These are phyloP conservation scores for Manihot esculenta DNA, from an alignment of 441 rosid genomes.

Conservation along the genomic window DNA sequence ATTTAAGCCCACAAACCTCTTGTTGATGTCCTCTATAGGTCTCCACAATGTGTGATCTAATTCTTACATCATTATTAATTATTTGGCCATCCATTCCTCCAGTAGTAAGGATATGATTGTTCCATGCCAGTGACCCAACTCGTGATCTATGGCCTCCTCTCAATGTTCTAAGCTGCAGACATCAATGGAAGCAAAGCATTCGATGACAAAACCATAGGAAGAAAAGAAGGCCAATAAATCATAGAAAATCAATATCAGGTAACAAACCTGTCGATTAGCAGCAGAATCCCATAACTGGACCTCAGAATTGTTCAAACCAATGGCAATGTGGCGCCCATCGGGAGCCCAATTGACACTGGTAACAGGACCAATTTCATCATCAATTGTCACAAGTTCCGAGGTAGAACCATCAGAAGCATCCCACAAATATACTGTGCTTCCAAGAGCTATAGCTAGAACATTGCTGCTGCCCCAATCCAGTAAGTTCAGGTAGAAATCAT, in stretches of 20 bases:
- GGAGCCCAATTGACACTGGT: slow-evolving; percentile 81
- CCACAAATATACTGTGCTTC: slow-evolving; percentile 61
- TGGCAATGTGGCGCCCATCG: slow-evolving; percentile 70
- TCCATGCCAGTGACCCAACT: slow-evolving; percentile 58
- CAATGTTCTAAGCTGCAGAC: slow-evolving; percentile 32
- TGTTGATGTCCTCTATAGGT: slow-evolving; percentile 47
- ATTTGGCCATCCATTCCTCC: slow-evolving; percentile 44
- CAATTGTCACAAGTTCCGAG: slow-evolving; percentile 66
- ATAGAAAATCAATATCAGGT: not conserved
- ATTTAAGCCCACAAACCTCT: slow-evolving; percentile 61
- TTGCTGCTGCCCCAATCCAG: slow-evolving; percentile 75
- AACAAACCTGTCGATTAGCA: slow-evolving; percentile 42
- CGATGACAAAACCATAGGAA: not conserved
- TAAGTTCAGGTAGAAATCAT: slow-evolving; percentile 70
- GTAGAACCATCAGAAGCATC: slow-evolving; percentile 64
- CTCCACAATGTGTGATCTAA: slow-evolving; percentile 45
- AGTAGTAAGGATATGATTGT: slow-evolving; percentile 37
- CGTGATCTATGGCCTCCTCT: slow-evolving; percentile 38
- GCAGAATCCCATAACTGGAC: slow-evolving; percentile 75
- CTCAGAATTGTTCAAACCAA: slow-evolving; percentile 68
- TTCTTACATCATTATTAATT: slow-evolving; percentile 43
- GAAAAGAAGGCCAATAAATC: not conserved
- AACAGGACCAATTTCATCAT: slow-evolving; percentile 65
- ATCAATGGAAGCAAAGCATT: not conserved
- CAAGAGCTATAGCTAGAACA: slow-evolving; percentile 70